Base-by-base conservation (phyloP, 352 stramenopile species). In the Pythium folliculosum region DNA sequence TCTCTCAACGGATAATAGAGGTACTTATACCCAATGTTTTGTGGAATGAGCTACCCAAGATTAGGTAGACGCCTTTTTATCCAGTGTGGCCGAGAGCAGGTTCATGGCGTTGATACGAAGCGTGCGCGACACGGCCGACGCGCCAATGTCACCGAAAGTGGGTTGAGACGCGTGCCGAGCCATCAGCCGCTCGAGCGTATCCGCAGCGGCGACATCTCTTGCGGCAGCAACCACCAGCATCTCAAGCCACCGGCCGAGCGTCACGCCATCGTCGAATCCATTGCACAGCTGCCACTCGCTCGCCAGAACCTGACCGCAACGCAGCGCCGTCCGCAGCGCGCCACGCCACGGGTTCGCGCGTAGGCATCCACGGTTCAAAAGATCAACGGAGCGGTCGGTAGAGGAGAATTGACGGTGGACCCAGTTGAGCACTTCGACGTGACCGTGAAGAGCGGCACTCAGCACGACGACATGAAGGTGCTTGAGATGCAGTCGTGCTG, bases 11-110 rank as follows among this genome's bases (percentile, higher is more conserved):
- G 23, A 27, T 40, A 53, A 45, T 8, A 60, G 21, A 43, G 44
- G 55, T 25, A 6, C 32, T 22, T 10, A 52, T 51, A 68, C 63
- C 64, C 40, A 45, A 40, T 19, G 3, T 27, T 32, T 23, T 23
- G 10, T 6, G 22, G 14, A 5, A 50, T 10, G 2, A 45, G 38
- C 27, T 45, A 45, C 38, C 38, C 16, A 45, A 19, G 9, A 19
- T 45, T 19, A 45, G 16, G 3, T 19, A 45, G 16, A 45, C 38
- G 38, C 38, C 38, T 45, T 45, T 45, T 32, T 32, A 32, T 32
- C 27, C 27, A 32, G 27, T 32, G 27, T 32, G 3, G 27, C 27
- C 27, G 27, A 32, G 27, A 32, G 27, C 27, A 32, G 27, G 27
- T 32, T 32, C 27, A 32, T 5, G 27, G 27, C 27, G 3, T 32